Evolutionary conservation across 2,329 filamentous ascomycete species (phyloP).

Genomic region (Anthostomella pinea): DNA sequence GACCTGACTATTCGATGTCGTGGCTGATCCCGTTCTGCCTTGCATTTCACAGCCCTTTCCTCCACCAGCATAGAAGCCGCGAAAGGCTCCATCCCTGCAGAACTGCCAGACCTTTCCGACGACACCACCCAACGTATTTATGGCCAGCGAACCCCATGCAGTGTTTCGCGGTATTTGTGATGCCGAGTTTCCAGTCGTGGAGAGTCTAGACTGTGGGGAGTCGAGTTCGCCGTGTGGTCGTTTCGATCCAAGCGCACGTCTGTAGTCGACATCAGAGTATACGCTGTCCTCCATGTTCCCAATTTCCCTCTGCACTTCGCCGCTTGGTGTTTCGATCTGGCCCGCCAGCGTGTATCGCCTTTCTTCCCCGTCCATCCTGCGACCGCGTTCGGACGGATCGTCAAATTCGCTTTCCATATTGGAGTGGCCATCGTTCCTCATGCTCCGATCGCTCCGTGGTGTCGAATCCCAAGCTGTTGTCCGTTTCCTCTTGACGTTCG

Average conservation of each 20-base stretch:
- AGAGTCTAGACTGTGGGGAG: constrained; percentile 28
- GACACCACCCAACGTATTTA: constrained; percentile 62
- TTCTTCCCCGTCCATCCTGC: constrained; percentile 20
- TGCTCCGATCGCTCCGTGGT: no score
- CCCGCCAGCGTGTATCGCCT: constrained; percentile 50
- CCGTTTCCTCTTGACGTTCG: constrained; percentile 48
- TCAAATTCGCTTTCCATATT: constrained; percentile 29
- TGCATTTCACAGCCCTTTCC: constrained; percentile 67
- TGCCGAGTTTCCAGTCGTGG: constrained; percentile 18
- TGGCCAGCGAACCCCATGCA: constrained; percentile 57
- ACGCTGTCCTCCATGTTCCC: constrained; percentile 48
- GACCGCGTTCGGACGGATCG: constrained; percentile 17
- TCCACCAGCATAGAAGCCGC: constrained; percentile 83
- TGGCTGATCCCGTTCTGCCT: constrained; percentile 9
- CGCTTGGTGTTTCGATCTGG: constrained; percentile 49
- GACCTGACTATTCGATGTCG: constrained; percentile 15
- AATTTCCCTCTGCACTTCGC: constrained; percentile 27
- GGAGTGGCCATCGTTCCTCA: constrained; percentile 31
- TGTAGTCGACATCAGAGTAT: constrained; percentile 56
- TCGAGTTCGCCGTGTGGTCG: constrained; percentile 37
- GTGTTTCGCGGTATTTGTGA: constrained; percentile 26
- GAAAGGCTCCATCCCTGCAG: constrained; percentile 71
- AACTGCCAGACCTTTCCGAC: constrained; percentile 83
- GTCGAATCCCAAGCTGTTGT: no score
- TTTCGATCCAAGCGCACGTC: constrained; percentile 50